phyloP scores from a whole-genome alignment of 306 rosid genomes.

The Adenanthera pavonina region DNA sequence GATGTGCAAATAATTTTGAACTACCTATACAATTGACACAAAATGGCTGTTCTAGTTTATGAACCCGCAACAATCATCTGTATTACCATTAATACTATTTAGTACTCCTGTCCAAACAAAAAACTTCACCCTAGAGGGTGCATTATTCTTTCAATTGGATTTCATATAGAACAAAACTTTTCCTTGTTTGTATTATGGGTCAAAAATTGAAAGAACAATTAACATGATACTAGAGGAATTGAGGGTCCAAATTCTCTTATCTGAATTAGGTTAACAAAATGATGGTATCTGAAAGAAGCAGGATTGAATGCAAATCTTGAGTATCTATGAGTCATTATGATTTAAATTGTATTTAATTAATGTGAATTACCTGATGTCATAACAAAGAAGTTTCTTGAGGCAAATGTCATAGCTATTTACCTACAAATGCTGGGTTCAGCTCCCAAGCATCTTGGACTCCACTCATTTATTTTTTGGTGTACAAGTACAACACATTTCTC shows the following conservation, averaged over 20 bases:
- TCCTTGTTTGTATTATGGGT: not conserved
- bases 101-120: not conserved
- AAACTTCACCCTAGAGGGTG: not conserved
- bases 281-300: not conserved
- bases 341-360: too few species aligned
- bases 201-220: not conserved
- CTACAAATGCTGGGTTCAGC: not conserved
- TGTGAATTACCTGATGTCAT: not conserved
- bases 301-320: not conserved
- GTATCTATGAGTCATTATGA: not conserved
- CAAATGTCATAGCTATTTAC: not conserved
- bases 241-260: not conserved
- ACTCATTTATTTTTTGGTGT: too few species aligned
- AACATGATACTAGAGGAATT: not conserved
- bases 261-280: not conserved
- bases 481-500: not conserved
- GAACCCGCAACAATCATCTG: not conserved
- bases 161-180: not conserved
- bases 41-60: not conserved
- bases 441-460: not conserved
- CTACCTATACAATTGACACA: not conserved
- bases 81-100: not conserved
- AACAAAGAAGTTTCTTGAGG: not conserved
- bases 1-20: not conserved
- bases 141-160: not conserved